Conservation (phyloP, 2,329 filamentous ascomycete genomes). For the Chlorencoelia australis region DNA sequence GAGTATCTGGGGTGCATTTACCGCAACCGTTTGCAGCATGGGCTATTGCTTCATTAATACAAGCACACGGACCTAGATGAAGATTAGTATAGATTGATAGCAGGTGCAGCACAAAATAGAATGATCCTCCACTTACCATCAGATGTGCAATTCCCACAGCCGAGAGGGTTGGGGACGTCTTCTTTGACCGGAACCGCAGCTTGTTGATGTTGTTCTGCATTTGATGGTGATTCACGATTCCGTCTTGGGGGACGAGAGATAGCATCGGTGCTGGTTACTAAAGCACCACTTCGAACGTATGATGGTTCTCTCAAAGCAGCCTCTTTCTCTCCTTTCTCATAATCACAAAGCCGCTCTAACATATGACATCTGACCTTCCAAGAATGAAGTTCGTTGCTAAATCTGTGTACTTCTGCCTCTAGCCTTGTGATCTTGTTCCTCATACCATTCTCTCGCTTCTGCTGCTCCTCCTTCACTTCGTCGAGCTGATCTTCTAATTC, state of each 20-base stretch:
- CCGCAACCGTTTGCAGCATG: constrained; percentile 49
- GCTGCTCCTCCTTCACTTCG: constrained; percentile 45
- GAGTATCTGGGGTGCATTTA: constrained; percentile 51
- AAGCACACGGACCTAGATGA: constrained; percentile 48
- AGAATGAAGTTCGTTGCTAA: constrained; percentile 32
- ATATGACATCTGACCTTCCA: constrained; percentile 27
- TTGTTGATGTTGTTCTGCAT: constrained; percentile 12
- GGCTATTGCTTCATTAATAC: constrained; percentile 48
- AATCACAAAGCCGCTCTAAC: constrained; percentile 26
- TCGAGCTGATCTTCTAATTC: constrained; percentile 61
- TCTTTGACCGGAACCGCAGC: constrained; percentile 16
- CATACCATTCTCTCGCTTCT: constrained; percentile 46
- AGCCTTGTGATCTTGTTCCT: constrained; percentile 45
- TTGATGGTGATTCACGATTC: constrained; percentile 14
- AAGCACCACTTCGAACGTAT: constrained; percentile 25
- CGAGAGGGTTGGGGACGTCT: constrained; percentile 22
- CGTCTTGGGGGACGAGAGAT: constrained; percentile 31
- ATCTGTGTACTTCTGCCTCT: constrained; percentile 56
- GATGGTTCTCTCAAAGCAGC: constrained; percentile 32
- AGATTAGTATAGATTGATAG: too few species aligned
- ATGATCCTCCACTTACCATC: too few species aligned
- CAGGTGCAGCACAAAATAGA: too few species aligned
- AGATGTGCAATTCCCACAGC: constrained; percentile 47
- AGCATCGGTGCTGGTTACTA: constrained; percentile 28
- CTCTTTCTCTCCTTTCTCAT: constrained; percentile 33